These are phyloP conservation scores for Amauroascus verrucosus DNA, from an alignment of 2,329 filamentous ascomycete species.

Conservation along the genomic window DNA sequence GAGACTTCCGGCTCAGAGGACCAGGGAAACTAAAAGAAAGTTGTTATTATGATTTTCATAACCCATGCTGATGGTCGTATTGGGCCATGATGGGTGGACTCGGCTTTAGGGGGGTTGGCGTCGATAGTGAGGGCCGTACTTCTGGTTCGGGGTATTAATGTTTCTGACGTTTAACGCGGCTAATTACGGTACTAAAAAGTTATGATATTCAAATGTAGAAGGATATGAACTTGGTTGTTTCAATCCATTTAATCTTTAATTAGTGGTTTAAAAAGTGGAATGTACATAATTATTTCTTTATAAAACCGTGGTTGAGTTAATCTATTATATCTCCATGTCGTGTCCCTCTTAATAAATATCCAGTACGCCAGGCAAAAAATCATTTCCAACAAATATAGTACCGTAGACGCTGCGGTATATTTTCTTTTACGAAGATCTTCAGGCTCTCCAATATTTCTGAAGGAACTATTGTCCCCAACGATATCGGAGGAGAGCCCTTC, in stretches of 20 bases:
- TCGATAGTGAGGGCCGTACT: background rate
- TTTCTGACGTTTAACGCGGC: background rate
- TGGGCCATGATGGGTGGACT: no score
- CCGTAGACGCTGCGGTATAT: background rate
- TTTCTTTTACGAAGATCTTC: no score
- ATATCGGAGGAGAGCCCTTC: background rate
- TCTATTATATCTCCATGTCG: background rate
- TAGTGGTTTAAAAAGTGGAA: background rate
- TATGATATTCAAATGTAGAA: background rate
- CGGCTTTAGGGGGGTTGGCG: background rate
- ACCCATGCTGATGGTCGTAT: no score
- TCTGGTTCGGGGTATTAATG: background rate
- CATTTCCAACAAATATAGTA: background rate
- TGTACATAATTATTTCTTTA: no score
- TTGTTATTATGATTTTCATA: no score
- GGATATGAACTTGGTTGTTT: background rate
- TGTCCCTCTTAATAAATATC: background rate
- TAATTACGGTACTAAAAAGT: background rate
- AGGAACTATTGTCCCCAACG: background rate
- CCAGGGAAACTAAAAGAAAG: background rate
- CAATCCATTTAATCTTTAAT: background rate
- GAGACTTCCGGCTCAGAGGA: conserved; percentile 10
- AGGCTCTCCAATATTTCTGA: no score
- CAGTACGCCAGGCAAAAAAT: background rate
- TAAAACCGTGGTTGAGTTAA: no score